Percentiles rank a stretch among this genome's conserved stretches.
These are phyloP conservation scores for Alternaria sp. DNA, from an alignment of 2,329 filamentous ascomycete genomes.

Conservation along the genomic window DNA sequence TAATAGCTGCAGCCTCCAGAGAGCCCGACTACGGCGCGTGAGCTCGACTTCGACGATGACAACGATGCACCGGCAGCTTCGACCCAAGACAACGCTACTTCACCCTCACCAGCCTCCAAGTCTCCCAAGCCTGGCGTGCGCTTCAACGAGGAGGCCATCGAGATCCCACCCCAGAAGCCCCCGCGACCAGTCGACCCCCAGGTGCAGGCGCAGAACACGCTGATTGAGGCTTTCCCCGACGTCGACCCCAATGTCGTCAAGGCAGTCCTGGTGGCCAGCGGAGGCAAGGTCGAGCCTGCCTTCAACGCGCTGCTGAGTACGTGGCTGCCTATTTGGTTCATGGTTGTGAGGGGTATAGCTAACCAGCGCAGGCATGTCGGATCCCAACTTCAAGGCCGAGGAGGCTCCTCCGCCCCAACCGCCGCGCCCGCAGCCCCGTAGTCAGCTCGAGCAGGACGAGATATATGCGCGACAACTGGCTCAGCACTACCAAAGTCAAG, in stretches of 20 bases:
- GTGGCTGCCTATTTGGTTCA: slow-evolving; percentile 26
- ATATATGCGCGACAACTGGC: slow-evolving; percentile 90
- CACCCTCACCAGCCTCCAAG: slow-evolving; percentile 48
- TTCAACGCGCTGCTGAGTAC: slow-evolving; percentile 91
- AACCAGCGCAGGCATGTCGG: slow-evolving; percentile 57
- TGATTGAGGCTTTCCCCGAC: slow-evolving; percentile 91
- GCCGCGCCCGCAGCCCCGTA: slow-evolving; percentile 75
- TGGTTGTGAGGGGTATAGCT: slow-evolving; percentile 7
- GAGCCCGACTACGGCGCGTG: slow-evolving; percentile 60
- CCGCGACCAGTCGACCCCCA: slow-evolving; percentile 81
- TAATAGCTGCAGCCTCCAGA: slow-evolving; percentile 25
- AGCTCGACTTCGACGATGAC: slow-evolving; percentile 65
- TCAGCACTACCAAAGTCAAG: slow-evolving; percentile 75
- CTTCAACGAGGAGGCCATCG: slow-evolving; percentile 54
- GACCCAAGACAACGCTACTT: slow-evolving; percentile 31
- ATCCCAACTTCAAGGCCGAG: slow-evolving; percentile 59
- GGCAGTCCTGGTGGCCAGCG: slow-evolving; percentile 85
- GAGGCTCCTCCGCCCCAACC: slow-evolving; percentile 75
- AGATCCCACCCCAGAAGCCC: slow-evolving; percentile 75
- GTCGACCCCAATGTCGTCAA: slow-evolving; percentile 83
- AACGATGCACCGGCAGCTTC: slow-evolving; percentile 51
- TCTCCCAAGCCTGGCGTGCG: slow-evolving; percentile 54
- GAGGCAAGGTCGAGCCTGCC: slow-evolving; percentile 86
- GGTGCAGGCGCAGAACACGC: slow-evolving; percentile 83
- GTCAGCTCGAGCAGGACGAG: slow-evolving; percentile 89